Evolutionary conservation across 2,329 filamentous ascomycete genomes (phyloP).

Genomic region (Sordariomycetes sp.): DNA sequence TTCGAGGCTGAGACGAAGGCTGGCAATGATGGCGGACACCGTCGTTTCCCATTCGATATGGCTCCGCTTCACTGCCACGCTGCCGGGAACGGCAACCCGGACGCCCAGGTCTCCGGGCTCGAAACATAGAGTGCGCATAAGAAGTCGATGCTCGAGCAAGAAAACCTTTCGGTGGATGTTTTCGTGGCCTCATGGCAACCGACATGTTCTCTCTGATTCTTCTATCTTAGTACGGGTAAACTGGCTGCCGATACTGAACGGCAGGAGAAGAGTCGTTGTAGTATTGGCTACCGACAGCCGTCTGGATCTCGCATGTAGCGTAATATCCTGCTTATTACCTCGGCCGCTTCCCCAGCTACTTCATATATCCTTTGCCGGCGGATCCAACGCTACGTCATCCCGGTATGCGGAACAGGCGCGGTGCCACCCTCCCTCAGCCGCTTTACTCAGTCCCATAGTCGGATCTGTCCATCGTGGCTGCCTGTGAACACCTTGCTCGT

Average conservation of each 20-base stretch:
- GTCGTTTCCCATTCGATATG: background rate
- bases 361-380: background rate
- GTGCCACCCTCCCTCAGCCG: background rate
- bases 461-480: slow-evolving; percentile 78
- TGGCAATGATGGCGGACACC: background rate
- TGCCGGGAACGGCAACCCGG: background rate
- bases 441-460: slow-evolving; percentile 72
- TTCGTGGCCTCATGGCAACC: too few species aligned
- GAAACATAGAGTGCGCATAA: background rate
- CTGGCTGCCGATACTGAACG: too few species aligned
- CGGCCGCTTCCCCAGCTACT: background rate
- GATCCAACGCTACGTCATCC: background rate
- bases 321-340: too few species aligned
- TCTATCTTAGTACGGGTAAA: too few species aligned
- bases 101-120: background rate
- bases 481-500: slow-evolving; percentile 88
- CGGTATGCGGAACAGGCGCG: background rate
- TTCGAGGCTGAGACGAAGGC: background rate
- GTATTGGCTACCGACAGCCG: too few species aligned
- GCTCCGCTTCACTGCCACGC: background rate
- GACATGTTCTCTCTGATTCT: too few species aligned
- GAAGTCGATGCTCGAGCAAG: background rate
- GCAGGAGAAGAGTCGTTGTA: too few species aligned
- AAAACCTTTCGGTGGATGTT: background rate
- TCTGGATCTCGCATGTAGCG: too few species aligned